Evolutionary conservation across 169 alveolate genomes (phyloP), one percentile per base, ranked within the genome.

Genomic region (Plasmodium relictum): DNA sequence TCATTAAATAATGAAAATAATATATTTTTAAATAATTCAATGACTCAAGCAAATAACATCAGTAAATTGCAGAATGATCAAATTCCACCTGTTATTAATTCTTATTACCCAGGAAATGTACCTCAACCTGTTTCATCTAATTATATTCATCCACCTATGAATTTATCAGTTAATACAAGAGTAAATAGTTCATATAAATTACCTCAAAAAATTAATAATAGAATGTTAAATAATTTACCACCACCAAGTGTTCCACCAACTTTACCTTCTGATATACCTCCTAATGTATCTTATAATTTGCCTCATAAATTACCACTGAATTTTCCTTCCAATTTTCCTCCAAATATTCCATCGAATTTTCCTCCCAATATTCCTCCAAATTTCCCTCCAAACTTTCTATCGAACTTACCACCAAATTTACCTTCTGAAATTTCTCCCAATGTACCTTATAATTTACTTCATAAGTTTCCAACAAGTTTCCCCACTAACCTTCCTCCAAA

Each of bases 331-430:
- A 86, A 74, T 56, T 39, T 88, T 14, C 70, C 89, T 8, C 80
- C 91, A 26, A 50, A 50, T 20, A 22, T 83, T 14, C 94, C 93
- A 7, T 85, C 86, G 8, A 90, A 74, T 48, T 45, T 92, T 78
- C 94, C 95, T 0, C 96, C 95, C 3, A 73, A 59, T n/a, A 22
- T 91, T 42, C 94, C 88, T 24, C 92, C 68, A 50, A 88, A 31
- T 41, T 80, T 91, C 18, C 86, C 76, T 63, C 94, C 78, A 14
- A 66, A 37, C 37, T n/a, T 63, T 8, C 76, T 62, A 10, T 73
- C 76, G 6, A 63, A 39, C 22, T 58, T 87, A 16, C 89, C 74
- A 8, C 89, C 59, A n/a, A 66, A 37, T 6, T 54, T 48, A 52
- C 93, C 76, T 9, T 89, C 89, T 8, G 44, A 14, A 39, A 37